Percentiles rank a stretch among this genome's conserved stretches.
These are phyloP conservation scores for Corylus americana DNA, from an alignment of 306 rosid species.

Conservation along the genomic window DNA sequence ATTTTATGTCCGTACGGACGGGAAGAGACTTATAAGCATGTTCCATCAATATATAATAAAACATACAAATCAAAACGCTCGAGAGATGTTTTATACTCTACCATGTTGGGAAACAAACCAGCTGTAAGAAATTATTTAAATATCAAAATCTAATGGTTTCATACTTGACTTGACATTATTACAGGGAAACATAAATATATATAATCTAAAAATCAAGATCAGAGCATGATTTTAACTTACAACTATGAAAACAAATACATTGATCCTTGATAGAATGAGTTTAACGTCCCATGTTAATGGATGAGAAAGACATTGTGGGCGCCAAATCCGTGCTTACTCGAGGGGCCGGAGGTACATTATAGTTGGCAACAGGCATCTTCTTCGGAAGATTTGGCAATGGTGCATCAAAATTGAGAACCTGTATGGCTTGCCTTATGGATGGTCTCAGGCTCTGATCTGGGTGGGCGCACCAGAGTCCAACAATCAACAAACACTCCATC, in stretches of 20 bases:
- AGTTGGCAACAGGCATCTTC: constrained; percentile 42
- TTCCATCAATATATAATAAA: too few species aligned
- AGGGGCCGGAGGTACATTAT: background rate
- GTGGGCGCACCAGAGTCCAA: constrained; percentile 52
- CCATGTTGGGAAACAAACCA: too few species aligned
- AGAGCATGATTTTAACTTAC: background rate
- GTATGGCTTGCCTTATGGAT: constrained; percentile 37
- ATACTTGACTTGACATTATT: too few species aligned
- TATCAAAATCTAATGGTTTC: too few species aligned
- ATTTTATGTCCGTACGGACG: constrained; percentile 10
- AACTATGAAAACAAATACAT: background rate
- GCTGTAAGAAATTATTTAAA: too few species aligned
- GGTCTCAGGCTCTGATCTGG: constrained; percentile 38
- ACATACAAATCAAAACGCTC: background rate
- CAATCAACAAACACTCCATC: constrained; percentile 30
- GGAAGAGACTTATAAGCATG: too few species aligned
- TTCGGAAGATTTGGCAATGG: constrained; percentile 32
- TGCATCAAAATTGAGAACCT: constrained; percentile 38
- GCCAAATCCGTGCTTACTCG: background rate
- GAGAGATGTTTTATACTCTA: too few species aligned
- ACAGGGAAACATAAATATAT: too few species aligned
- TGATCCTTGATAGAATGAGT: background rate
- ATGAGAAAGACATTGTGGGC: background rate
- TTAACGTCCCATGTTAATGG: background rate
- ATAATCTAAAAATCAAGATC: too few species aligned